Percentiles rank a stretch among this genome's conserved stretches.
Evolutionary conservation across 805 yeast genomes (phyloP).

Genomic region (Ogataea corticis): DNA sequence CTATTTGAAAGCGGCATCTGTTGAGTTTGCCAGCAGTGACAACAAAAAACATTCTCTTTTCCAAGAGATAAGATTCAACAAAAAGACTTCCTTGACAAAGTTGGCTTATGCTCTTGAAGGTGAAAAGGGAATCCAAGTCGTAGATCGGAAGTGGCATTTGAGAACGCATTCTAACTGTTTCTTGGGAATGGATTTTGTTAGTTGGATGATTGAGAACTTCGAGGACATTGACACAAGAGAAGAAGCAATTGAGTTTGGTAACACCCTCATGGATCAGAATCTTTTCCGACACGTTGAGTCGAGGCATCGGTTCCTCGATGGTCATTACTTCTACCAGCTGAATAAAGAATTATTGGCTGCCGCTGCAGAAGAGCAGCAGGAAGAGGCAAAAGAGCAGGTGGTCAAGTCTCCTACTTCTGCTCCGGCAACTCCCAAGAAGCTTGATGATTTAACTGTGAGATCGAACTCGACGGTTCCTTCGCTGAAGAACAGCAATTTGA

Average conservation of each 20-base stretch:
- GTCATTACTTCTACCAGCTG: constrained; percentile 85
- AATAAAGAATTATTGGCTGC: constrained; percentile 52
- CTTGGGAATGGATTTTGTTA: constrained; percentile 80
- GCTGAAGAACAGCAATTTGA: constrained; percentile 6
- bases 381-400: constrained; percentile 1
- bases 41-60: constrained; percentile 23
- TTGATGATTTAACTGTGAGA: constrained; percentile 12
- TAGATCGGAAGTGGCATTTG: constrained; percentile 91
- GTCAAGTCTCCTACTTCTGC: constrained; percentile 12
- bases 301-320: constrained; percentile 84
- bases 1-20: constrained; percentile 47
- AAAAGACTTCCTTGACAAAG: constrained; percentile 48
- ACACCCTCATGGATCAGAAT: constrained; percentile 67
- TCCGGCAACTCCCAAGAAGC: constrained; percentile 17
- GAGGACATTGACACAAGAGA: constrained; percentile 80
- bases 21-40: constrained; percentile 24
- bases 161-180: constrained; percentile 74
- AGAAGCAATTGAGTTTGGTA: constrained; percentile 81
- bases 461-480: constrained; percentile 18
- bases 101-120: constrained; percentile 70
- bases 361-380: constrained; percentile 18
- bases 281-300: constrained; percentile 79
- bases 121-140: constrained; percentile 61
- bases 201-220: constrained; percentile 79
- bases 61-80: constrained; percentile 41